Evolutionary conservation across 148 eudicot genomes (phyloP), one percentile per base, ranked within the genome.

Genomic region (Nepenthes gracilis): DNA sequence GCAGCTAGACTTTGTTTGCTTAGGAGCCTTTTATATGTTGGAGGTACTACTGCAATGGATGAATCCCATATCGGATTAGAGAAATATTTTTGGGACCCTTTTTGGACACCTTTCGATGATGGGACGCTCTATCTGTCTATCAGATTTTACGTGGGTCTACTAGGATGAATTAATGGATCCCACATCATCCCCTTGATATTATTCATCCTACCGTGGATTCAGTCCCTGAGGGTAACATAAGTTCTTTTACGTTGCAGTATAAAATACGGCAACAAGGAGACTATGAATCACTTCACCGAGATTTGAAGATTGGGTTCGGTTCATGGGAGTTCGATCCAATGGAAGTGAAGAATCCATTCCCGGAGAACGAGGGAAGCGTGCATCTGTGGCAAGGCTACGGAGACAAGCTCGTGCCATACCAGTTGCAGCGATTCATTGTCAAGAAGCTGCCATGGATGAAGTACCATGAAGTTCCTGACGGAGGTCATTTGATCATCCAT

Each of bases 261-360:
- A 74, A 63, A 58, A 35, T 67, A 38, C 15, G 9, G 0, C 81
- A 74, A 55, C 78, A 74, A 66, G 75, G 81, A 14, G 64, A 57
- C 38, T 64, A 74, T 8, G 77, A 77, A 58, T 77, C 81, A 0
- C 6, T 64, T 2, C 56, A 70, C 66, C 34, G 78, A 52, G 78
- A 78, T 43, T 36, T 47, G 43, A 67, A 32, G 55, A 36, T 74
- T 2, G 38, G 64, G 7, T 70, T 14, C 40, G 75, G 81, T n/a
- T 38, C 45, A 34, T 78, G 78, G 81, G 78, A 74, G 32, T 73
- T 77, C 35, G 68, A 77, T 60, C 81, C 81, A 6, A 70, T 74
- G 69, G 64, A 74, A 12, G 43, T 73, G 47, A 47, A 45, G 9
- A 65, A 68, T 68, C 74, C 80, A 14, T 77, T 61, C 37, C 71